Percentiles rank a stretch among this genome's conserved stretches.
Conservation (phyloP, 768 basidiomycete species). For the Tylopilus cervinicoccineus region DNA sequence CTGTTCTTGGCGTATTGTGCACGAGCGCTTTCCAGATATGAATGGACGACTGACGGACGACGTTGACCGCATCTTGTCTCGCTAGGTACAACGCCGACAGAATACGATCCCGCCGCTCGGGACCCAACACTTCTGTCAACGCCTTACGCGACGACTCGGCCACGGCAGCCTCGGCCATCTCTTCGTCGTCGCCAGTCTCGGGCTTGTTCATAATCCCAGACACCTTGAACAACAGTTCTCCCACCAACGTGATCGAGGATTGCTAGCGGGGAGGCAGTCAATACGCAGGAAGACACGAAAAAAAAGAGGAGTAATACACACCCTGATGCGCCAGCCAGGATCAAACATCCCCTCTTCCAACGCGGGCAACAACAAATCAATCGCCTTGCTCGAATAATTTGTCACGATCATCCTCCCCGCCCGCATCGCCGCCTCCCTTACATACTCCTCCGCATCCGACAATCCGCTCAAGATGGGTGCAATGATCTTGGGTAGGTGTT, state of each 20-base stretch:
- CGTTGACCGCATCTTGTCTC: constrained; percentile 86
- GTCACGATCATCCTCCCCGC: constrained; percentile 98
- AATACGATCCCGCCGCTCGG: constrained; percentile 86
- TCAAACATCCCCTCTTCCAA: constrained; percentile 96
- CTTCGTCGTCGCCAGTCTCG: constrained; percentile 70
- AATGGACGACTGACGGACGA: constrained; percentile 86
- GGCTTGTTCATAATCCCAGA: constrained; percentile 92
- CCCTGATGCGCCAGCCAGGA: constrained; percentile 90
- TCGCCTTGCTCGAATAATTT: constrained; percentile 88
- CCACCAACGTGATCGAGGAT: constrained; percentile 93
- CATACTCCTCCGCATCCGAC: constrained; percentile 91
- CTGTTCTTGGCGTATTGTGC: constrained; percentile 87
- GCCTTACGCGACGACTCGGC: constrained; percentile 83
- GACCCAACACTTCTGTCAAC: constrained; percentile 82
- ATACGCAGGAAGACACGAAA: neutral
- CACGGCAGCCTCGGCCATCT: constrained; percentile 54
- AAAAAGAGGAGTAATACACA: constrained; percentile 34
- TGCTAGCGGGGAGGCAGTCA: constrained; percentile 44
- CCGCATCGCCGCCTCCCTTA: constrained; percentile 95
- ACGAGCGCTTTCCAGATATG: constrained; percentile 99
- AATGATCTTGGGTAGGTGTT: constrained; percentile 92
- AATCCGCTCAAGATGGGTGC: constrained; percentile 88
- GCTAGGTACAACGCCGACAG: constrained; percentile 89
- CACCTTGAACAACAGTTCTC: constrained; percentile 93
- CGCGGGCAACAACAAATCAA: constrained; percentile 91